Base-by-base conservation (phyloP, 768 basidiomycete genomes). In the Solioccasus polychromus region DNA sequence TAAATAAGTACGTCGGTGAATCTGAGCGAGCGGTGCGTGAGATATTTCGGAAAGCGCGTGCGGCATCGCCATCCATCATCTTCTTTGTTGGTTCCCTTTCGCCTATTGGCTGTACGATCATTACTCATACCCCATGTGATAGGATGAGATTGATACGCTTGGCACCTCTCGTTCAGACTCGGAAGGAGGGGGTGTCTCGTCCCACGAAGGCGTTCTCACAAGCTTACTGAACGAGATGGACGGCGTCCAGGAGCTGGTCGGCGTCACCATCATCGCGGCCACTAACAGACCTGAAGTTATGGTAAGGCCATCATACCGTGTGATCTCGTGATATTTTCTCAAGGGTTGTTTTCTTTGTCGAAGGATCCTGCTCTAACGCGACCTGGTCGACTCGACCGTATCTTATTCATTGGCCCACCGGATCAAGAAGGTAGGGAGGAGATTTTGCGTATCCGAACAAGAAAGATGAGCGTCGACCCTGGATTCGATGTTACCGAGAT, bases 141-240 rank as follows among this genome's bases (percentile, higher is more conserved):
- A 97, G 95, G 96, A 99, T 61, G 96, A 99, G 64, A 90, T 99
- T 42, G 96, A 99, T 59, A 93, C 94, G 0, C 76, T 99, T 1
- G 94, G 89, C 2, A 80, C 82, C 1, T 83, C 91, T 1, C 80
- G 96, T 25, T 73, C 70, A 0, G 79, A 81, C 35, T 63, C 60
- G 7, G 78, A 81, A 14, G 68, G 70, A 3, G 82, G 82, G 32
- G 64, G 70, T 5, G 67, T 71, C 1, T 75, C 78, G 1, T 74
- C 82, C 0, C 87, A 92, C 55, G 87, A 91, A 54, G 93, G 96
- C 8, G 92, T 97, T 11, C 75, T 99, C 8, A 94, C 94, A 2
- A 95, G 84, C 49, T 73, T 99, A 11, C 64, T 99, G 45, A 98
- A 95, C 60, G 96, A 99, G 62, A 98, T 98, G 92, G 96, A 98